Evolutionary conservation across 352 stramenopile genomes (phyloP).

Genomic region (Pythium rhizo-oryzae): DNA sequence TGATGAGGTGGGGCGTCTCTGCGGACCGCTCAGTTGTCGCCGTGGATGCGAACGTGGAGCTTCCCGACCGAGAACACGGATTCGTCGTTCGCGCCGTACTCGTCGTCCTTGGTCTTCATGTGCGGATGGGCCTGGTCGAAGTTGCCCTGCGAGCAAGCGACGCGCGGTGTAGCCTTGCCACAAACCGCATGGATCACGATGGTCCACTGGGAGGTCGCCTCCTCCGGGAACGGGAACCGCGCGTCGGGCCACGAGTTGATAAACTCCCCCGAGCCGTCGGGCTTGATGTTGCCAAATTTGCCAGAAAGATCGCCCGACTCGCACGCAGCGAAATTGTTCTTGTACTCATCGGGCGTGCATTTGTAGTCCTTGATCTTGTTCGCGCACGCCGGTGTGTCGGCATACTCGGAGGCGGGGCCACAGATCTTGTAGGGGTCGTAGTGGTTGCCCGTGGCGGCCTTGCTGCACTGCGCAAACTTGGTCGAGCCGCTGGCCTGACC

Average conservation of each 20-base stretch:
- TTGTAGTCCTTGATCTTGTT: constrained; percentile 17
- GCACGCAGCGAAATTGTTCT: constrained; percentile 9
- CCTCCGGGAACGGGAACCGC: constrained; percentile 7
- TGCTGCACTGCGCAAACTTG: constrained; percentile 14
- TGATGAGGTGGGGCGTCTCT: not conserved
- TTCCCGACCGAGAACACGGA: not conserved
- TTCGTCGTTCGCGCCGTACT: not conserved
- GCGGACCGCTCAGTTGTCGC: not conserved
- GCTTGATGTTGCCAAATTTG: constrained; percentile 27
- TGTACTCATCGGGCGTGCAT: constrained; percentile 19
- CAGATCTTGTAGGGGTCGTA: constrained; percentile 30
- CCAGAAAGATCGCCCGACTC: constrained; percentile 30
- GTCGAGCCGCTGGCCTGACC: not conserved
- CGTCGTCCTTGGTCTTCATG: not conserved
- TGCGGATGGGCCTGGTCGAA: no score
- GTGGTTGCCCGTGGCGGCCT: constrained; percentile 27
- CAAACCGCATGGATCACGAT: constrained; percentile 30
- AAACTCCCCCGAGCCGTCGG: constrained; percentile 6
- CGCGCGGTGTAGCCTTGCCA: constrained; percentile 19
- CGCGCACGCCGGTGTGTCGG: constrained; percentile 6
- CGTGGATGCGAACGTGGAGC: not conserved
- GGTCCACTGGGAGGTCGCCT: constrained; percentile 13
- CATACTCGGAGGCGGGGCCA: constrained; percentile 29
- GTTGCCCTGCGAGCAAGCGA: constrained; percentile 13
- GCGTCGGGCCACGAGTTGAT: not conserved